phyloP scores from a whole-genome alignment of 495 filamentous ascomycete species.

The Penicillium antarcticum region DNA sequence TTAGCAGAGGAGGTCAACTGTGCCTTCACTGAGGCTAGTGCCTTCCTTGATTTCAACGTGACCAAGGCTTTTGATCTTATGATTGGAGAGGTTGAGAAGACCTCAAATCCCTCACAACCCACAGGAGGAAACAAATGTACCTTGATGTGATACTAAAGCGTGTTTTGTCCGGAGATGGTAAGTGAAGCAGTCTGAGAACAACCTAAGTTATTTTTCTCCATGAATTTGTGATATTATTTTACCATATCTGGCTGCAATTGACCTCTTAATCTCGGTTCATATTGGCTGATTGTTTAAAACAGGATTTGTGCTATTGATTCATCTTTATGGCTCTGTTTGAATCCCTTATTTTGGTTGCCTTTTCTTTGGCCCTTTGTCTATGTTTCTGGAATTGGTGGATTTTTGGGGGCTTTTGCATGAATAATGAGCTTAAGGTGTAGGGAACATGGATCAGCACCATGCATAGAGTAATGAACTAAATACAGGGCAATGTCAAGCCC shows the following conservation, averaged over 20 bases:
- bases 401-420: conserved; percentile 13
- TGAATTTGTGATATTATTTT: neutral
- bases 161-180: neutral
- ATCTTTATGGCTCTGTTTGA: neutral
- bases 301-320: neutral
- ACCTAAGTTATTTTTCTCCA: neutral
- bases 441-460: conserved; percentile 17
- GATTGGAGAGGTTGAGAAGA: conserved; percentile 92
- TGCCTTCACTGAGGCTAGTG: conserved; percentile 91
- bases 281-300: conserved; percentile 2
- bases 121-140: conserved; percentile 73
- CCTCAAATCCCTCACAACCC: conserved; percentile 83
- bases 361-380: conserved; percentile 8
- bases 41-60: conserved; percentile 91
- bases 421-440: conserved; percentile 17
- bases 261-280: neutral
- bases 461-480: conserved; percentile 28
- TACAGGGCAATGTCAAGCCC: neutral
- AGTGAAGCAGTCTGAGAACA: neutral
- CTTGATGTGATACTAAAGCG: conserved; percentile 65
- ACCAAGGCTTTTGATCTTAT: conserved; percentile 89
- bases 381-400: conserved; percentile 7
- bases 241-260: no score
- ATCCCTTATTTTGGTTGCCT: neutral
- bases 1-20: conserved; percentile 84